Evolutionary conservation across 345 rosid species (phyloP), one percentile per base, ranked within the genome.

Genomic region (Ceriops decandra): DNA sequence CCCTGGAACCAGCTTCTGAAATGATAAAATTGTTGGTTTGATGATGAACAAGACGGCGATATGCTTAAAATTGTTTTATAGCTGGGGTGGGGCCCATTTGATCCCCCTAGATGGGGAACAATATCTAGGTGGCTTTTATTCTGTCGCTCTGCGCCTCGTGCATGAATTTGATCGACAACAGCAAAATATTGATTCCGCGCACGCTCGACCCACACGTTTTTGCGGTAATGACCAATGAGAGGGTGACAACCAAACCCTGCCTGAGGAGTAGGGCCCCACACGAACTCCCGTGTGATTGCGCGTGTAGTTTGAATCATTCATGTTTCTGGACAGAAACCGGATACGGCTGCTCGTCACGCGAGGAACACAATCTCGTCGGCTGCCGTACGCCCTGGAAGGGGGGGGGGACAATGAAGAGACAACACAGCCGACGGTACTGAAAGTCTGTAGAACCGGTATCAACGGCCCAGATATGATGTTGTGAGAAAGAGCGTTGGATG

Each of bases 391-490:
- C 22, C 33, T 1, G 26, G 26, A 24, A 22, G 24, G 24, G 26
- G 65, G 26, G 65, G 84, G 86, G 74, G 82, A 80, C 91, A 85
- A 31, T 1, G 73, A 24, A 16, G 82, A 70, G 83, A 87, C 89
- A 87, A 13, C 68, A 72, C 61, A 63, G 67, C 75, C 79, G 36
- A 66, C 7, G 73, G 64, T 38, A 66, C 72, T 81, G 74, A 79
- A 71, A 22, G 27, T 27, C 56, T 66, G 71, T 66, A 87, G 85
- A 66, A 73, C 76, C 66, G 19, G 68, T 21, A n/a, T 59, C 52
- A 57, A 79, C 78, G 82, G 86, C 20, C 33, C 32, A 26, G 76
- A 82, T 77, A 30, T 11, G 60, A 30, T 51, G 2, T 46, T 58
- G 8, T 2, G 6, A 11, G 28, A 49, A 4, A 36, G 63, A 62